Evolutionary conservation across 2,329 filamentous ascomycete genomes (phyloP).

Genomic region (Drechslerella dactyloides): DNA sequence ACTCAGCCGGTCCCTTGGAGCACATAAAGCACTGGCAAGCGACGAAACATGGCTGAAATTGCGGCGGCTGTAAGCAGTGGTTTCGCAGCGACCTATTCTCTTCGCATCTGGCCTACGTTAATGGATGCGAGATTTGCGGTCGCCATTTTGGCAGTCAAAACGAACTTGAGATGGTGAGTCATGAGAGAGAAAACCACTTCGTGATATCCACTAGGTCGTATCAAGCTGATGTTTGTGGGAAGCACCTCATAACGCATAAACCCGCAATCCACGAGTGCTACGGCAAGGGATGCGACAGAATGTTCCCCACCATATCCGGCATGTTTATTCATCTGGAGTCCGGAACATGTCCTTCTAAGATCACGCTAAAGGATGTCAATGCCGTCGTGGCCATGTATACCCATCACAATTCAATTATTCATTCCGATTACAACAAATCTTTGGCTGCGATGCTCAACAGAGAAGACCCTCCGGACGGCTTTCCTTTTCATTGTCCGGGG

Average conservation of each 20-base stretch:
- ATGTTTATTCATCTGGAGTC: constrained; percentile 15
- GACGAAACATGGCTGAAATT: background rate
- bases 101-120: background rate
- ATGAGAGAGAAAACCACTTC: no score
- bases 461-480: background rate
- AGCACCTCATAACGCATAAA: constrained; percentile 8
- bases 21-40: background rate
- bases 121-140: background rate
- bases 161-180: constrained; percentile 6
- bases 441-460: background rate
- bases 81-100: background rate
- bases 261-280: constrained; percentile 6
- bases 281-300: background rate
- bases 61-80: background rate
- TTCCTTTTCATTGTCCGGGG: background rate
- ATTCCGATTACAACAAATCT: background rate
- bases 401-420: background rate
- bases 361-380: constrained; percentile 2
- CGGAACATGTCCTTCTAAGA: constrained; percentile 1
- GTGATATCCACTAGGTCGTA: background rate
- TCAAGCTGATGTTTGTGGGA: background rate
- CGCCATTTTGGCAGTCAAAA: background rate
- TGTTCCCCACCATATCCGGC: constrained; percentile 9
- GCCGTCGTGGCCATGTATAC: background rate
- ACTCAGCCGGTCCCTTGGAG: background rate